These are phyloP conservation scores for Mucuna pruriens DNA, from an alignment of 306 rosid species.

Conservation along the genomic window DNA sequence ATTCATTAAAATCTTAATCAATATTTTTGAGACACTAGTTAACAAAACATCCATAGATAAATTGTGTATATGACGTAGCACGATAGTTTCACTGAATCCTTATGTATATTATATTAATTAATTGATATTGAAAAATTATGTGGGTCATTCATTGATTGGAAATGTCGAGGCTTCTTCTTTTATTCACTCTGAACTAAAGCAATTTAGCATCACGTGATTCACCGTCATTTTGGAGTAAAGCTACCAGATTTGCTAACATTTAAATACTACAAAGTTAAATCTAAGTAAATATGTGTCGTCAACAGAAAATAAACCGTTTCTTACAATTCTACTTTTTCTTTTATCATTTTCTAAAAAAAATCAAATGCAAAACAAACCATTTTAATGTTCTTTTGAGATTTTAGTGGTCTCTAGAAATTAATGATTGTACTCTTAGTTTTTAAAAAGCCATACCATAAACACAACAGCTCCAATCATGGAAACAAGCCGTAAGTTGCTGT, in stretches of 20 bases:
- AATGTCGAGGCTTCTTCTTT: neutral
- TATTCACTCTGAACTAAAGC: neutral
- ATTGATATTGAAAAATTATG: neutral
- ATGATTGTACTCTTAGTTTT: neutral
- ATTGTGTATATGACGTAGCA: neutral
- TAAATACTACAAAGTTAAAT: neutral
- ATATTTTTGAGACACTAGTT: neutral
- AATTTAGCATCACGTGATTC: constrained; percentile 25
- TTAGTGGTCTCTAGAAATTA: neutral
- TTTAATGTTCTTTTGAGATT: neutral
- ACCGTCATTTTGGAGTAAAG: neutral
- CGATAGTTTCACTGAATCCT: neutral
- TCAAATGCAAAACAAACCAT: neutral
- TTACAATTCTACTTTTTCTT: neutral
- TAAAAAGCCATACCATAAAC: neutral
- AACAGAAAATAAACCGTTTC: neutral
- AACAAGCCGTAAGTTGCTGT: neutral
- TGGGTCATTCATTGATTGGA: neutral
- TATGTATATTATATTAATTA: neutral
- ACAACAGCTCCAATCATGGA: neutral
- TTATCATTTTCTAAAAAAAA: neutral
- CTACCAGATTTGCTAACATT: neutral
- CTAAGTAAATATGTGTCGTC: neutral
- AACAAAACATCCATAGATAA: neutral
- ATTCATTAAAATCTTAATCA: neutral